Evolutionary conservation across 192 early-diverging fungal species (phyloP).

Genomic region (Geranomyces michiganensis): DNA sequence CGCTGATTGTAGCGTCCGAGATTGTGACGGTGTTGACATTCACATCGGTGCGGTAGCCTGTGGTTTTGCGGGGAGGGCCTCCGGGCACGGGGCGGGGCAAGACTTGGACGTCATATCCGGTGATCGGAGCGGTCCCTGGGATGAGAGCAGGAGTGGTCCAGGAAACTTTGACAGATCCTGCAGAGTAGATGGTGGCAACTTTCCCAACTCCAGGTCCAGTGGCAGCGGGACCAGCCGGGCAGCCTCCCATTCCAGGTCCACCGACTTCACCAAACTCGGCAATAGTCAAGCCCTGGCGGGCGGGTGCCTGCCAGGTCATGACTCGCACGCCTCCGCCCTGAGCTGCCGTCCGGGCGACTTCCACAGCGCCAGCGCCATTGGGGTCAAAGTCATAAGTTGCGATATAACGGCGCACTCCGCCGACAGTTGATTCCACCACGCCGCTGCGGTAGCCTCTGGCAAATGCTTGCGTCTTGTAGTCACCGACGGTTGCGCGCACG

Average conservation of each 20-base stretch:
- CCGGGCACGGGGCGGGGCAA: slow-evolving; percentile 4
- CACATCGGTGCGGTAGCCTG: slow-evolving; percentile 4
- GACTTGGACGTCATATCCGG: slow-evolving; percentile 7
- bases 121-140: background rate
- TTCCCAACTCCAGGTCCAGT: background rate
- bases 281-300: slow-evolving; percentile 12
- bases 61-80: slow-evolving; percentile 1
- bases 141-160: background rate
- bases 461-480: background rate
- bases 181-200: background rate
- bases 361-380: slow-evolving; percentile 5
- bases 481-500: slow-evolving; percentile 5
- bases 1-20: background rate
- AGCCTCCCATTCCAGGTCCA: slow-evolving; percentile 19
- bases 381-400: slow-evolving; percentile 12
- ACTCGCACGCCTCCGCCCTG: slow-evolving; percentile 8
- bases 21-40: slow-evolving; percentile 9
- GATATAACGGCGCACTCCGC: background rate
- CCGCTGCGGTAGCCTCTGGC: slow-evolving; percentile 1
- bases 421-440: slow-evolving; percentile 1
- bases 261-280: slow-evolving; percentile 9
- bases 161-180: slow-evolving; percentile 4
- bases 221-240: slow-evolving; percentile 6
- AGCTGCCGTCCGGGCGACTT: slow-evolving; percentile 7
- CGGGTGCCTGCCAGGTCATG: slow-evolving; percentile 8